Conservation (phyloP, 2,329 filamentous ascomycete genomes). For the Sphaerostilbella broomeana region DNA sequence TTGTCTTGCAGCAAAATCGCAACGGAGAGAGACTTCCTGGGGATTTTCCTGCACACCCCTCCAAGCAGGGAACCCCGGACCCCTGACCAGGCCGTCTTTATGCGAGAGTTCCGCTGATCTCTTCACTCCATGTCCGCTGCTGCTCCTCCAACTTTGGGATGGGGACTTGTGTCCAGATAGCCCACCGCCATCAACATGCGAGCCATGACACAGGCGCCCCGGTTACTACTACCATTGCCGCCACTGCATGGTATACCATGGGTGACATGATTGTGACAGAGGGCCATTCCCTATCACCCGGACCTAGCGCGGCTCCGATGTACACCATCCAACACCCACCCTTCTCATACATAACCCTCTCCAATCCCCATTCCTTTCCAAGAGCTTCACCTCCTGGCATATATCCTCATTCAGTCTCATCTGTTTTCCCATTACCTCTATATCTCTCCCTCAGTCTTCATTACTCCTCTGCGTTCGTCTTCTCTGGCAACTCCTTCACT, state of each 20-base stretch:
- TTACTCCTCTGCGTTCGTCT: neutral
- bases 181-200: constrained; percentile 11
- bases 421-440: neutral
- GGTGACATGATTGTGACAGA: constrained; percentile 7
- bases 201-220: constrained; percentile 13
- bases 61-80: constrained; percentile 6
- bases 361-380: constrained; percentile 14
- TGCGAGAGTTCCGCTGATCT: constrained; percentile 15
- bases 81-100: constrained; percentile 11
- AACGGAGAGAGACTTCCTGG: constrained; percentile 4
- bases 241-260: constrained; percentile 11
- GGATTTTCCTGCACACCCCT: constrained; percentile 8
- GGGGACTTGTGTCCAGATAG: constrained; percentile 12
- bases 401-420: constrained; percentile 9
- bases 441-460: neutral
- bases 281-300: constrained; percentile 13
- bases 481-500: neutral
- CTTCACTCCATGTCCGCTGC: constrained; percentile 8
- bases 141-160: constrained; percentile 11
- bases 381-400: constrained; percentile 7
- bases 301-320: constrained; percentile 8
- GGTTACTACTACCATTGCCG: constrained; percentile 11
- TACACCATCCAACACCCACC: constrained; percentile 10
- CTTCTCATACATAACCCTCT: constrained; percentile 20
- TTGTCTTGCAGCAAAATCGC: neutral